Percentiles rank a stretch among this genome's conserved stretches.
Evolutionary conservation across 805 yeast species (phyloP).

Genomic region (Jamesozyma lodderae): DNA sequence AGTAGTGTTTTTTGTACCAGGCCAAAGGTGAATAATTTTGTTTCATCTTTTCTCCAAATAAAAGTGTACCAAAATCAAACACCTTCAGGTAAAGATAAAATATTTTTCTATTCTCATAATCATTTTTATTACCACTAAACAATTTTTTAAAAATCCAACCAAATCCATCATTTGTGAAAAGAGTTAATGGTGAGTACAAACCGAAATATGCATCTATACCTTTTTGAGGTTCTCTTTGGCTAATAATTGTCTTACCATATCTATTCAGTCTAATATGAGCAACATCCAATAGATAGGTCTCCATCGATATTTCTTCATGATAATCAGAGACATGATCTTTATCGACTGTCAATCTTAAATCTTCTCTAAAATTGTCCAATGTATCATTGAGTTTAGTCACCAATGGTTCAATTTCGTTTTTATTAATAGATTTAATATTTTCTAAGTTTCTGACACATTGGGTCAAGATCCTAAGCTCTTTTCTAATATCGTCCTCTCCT

Average conservation of each 20-base stretch:
- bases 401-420: conserved; percentile 2
- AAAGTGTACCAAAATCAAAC: conserved; percentile 6
- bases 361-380: conserved; percentile 6
- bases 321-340: conserved; percentile 1
- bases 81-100: conserved; percentile 10
- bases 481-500: conserved; percentile 5
- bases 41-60: neutral
- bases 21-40: conserved; percentile 3
- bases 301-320: conserved; percentile 6
- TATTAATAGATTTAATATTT: neutral
- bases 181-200: conserved; percentile 8
- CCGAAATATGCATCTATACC: conserved; percentile 7
- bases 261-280: conserved; percentile 2
- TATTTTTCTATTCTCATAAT: conserved; percentile 8
- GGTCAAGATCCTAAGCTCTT: conserved; percentile 5
- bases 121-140: conserved; percentile 4
- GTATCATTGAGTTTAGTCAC: conserved; percentile 3
- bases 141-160: conserved; percentile 10
- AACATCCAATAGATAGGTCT: conserved; percentile 7
- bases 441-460: conserved; percentile 4
- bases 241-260: neutral
- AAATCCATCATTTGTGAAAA: conserved; percentile 9
- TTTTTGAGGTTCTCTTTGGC: neutral
- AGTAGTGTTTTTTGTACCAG: conserved; percentile 4
- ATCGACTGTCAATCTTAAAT: conserved; percentile 4